These are phyloP conservation scores for Colletotrichum theobromicola DNA, from an alignment of 2,329 filamentous ascomycete species.

Conservation along the genomic window DNA sequence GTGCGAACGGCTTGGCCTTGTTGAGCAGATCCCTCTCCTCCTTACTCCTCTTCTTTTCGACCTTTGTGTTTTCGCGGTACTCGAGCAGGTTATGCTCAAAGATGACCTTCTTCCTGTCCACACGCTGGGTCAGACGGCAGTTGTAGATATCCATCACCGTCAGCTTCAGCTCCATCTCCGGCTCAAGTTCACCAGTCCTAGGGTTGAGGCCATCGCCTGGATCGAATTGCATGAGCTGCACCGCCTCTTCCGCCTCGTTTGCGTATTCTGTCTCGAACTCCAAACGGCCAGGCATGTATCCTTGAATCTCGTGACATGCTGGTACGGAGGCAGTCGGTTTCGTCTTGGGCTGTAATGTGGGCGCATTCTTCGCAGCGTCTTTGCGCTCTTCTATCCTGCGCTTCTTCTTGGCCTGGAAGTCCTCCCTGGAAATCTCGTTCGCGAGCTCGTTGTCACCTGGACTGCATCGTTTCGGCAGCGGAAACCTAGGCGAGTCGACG, in stretches of 20 bases:
- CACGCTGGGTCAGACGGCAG: constrained; percentile 84
- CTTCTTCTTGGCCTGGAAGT: constrained; percentile 94
- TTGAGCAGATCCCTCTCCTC: constrained; percentile 91
- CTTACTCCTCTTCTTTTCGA: constrained; percentile 95
- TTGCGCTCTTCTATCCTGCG: constrained; percentile 90
- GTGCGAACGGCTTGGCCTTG: constrained; percentile 93
- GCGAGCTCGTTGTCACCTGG: constrained; percentile 81
- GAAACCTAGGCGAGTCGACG: constrained; percentile 82
- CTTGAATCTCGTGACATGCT: constrained; percentile 96
- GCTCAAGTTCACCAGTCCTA: constrained; percentile 83
- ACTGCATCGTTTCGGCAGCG: constrained; percentile 84
- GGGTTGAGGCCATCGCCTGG: constrained; percentile 92
- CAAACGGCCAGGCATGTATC: constrained; percentile 96
- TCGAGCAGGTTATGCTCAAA: constrained; percentile 95
- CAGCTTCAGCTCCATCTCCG: constrained; percentile 96
- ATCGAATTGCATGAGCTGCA: constrained; percentile 98
- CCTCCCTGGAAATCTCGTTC: constrained; percentile 82
- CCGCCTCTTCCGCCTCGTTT: constrained; percentile 97
- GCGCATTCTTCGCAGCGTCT: constrained; percentile 83
- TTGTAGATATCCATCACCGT: constrained; percentile 99
- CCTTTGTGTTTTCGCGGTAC: constrained; percentile 86
- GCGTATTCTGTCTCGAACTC: constrained; percentile 98
- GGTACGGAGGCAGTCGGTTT: constrained; percentile 96
- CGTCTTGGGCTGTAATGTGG: constrained; percentile 85
- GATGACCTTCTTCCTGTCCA: constrained; percentile 93